Evolutionary conservation across 2,329 filamentous ascomycete species (phyloP).

Genomic region (Botrytis pseudocinerea): DNA sequence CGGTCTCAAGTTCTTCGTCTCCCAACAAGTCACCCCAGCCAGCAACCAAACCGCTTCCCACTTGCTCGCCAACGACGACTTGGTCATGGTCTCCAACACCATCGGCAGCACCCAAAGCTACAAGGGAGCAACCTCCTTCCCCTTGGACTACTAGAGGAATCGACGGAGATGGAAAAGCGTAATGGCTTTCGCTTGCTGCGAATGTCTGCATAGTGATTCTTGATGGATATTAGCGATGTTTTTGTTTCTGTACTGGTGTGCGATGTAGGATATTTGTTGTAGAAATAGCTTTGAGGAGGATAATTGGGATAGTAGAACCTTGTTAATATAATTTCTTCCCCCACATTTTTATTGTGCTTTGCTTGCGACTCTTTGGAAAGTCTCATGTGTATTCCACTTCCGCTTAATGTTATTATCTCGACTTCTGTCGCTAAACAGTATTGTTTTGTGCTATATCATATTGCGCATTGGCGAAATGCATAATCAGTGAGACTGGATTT

Average conservation of each 20-base stretch:
- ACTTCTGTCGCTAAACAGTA: background rate
- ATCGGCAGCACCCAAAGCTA: background rate
- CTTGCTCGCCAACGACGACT: background rate
- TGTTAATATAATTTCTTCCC: background rate
- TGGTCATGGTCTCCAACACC: accelerated
- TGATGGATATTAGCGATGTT: background rate
- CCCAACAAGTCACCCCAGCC: background rate
- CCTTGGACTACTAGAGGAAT: background rate
- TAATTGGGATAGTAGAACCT: background rate
- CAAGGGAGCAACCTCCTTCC: background rate
- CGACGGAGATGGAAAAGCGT: background rate
- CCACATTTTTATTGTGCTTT: background rate
- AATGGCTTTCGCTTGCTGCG: background rate
- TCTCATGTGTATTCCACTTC: background rate
- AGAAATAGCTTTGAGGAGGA: background rate
- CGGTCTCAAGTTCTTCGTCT: background rate
- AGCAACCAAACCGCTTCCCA: background rate
- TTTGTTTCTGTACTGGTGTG: background rate
- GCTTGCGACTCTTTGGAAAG: background rate
- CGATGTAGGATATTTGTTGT: background rate
- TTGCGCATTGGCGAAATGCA: no score
- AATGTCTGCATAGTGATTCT: background rate
- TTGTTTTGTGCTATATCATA: background rate
- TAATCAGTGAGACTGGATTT: background rate
- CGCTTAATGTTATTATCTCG: background rate